Percentiles rank a stretch among this genome's conserved stretches.
phyloP scores from a whole-genome alignment of 2,329 filamentous ascomycete genomes.

The Arthroderma sp. region DNA sequence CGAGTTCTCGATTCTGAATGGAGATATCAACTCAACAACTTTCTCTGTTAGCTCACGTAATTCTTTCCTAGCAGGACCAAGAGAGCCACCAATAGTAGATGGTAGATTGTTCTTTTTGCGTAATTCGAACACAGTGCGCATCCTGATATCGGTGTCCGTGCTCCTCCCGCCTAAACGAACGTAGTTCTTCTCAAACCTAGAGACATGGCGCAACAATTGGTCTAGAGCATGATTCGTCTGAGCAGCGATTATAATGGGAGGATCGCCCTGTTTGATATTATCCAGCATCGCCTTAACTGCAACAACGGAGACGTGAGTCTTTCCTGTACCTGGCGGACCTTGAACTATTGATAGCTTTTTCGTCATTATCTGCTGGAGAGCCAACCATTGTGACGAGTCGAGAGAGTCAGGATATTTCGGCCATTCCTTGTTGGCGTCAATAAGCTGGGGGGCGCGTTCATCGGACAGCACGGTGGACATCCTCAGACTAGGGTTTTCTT shows the following conservation, averaged over 20 bases:
- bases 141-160: slow-evolving; percentile 51
- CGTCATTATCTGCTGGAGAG: slow-evolving; percentile 57
- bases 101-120: slow-evolving; percentile 28
- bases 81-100: slow-evolving; percentile 31
- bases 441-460: slow-evolving; percentile 27
- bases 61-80: slow-evolving; percentile 28
- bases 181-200: slow-evolving; percentile 50
- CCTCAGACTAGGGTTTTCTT: slow-evolving; percentile 39
- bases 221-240: slow-evolving; percentile 89
- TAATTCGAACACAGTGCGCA: slow-evolving; percentile 55
- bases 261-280: slow-evolving; percentile 44
- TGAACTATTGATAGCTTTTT: slow-evolving; percentile 65
- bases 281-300: slow-evolving; percentile 54
- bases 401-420: slow-evolving; percentile 37
- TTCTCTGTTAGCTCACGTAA: slow-evolving; percentile 35
- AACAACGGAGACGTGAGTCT: slow-evolving; percentile 69
- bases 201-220: slow-evolving; percentile 58
- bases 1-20: slow-evolving; percentile 28
- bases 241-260: slow-evolving; percentile 66
- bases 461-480: slow-evolving; percentile 35
- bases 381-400: slow-evolving; percentile 59
- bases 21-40: slow-evolving; percentile 33
- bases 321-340: slow-evolving; percentile 68
- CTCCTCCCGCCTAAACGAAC: slow-evolving; percentile 59
- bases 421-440: slow-evolving; percentile 46